These are phyloP conservation scores for Antarctomyces pellizariae DNA, from an alignment of 495 filamentous ascomycete genomes.

Conservation along the genomic window DNA sequence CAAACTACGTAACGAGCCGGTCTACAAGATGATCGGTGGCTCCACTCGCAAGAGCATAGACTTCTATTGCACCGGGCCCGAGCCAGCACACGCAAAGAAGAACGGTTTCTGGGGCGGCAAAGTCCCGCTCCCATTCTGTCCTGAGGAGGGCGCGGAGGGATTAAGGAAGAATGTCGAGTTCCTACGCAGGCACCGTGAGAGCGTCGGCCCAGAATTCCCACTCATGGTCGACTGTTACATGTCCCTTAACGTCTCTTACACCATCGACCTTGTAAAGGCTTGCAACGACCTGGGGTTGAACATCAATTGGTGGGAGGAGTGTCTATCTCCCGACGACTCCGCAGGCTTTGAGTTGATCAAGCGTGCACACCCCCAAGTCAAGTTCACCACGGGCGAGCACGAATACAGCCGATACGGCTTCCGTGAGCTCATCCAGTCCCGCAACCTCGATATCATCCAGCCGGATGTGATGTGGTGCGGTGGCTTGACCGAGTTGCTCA, in stretches of 20 bases:
- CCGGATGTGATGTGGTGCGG: conserved; percentile 95
- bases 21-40: conserved; percentile 85
- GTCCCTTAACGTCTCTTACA: conserved; percentile 79
- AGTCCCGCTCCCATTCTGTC: conserved; percentile 68
- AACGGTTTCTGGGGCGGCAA: conserved; percentile 81
- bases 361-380: conserved; percentile 66
- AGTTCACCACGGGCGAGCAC: conserved; percentile 89
- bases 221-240: conserved; percentile 95
- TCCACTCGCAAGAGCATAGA: conserved; percentile 54
- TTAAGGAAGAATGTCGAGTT: conserved; percentile 77
- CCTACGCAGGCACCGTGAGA: conserved; percentile 58
- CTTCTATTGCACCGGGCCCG: conserved; percentile 88
- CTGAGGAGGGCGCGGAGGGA: conserved; percentile 61
- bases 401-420: conserved; percentile 84
- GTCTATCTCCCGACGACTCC: conserved; percentile 68
- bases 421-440: conserved; percentile 77
- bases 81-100: conserved; percentile 49
- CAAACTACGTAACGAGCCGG: conserved; percentile 75
- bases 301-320: conserved; percentile 96
- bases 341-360: conserved; percentile 78
- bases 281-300: conserved; percentile 55
- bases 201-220: conserved; percentile 72
- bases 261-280: conserved; percentile 68
- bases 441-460: conserved; percentile 81
- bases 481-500: conserved; percentile 76